Evolutionary conservation across 345 rosid genomes (phyloP), one percentile per base, ranked within the genome.

Genomic region (Cochlearia excelsa): DNA sequence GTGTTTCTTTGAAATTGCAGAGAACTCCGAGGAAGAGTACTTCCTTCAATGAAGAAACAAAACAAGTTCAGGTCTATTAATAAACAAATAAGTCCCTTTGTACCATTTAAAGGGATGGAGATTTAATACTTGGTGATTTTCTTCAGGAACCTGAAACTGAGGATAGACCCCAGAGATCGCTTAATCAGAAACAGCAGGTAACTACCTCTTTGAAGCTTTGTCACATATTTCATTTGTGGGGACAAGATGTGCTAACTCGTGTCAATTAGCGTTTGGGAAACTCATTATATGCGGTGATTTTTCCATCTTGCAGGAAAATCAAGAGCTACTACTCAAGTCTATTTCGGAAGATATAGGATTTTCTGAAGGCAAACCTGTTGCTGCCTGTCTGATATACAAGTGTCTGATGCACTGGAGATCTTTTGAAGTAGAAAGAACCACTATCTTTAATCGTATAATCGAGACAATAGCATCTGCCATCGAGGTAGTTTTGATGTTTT

Each of bases 171-270:
- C 97, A 81, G 70, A 93, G 78, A 66, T 83, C 90, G 54, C 97
- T 93, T 46, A 89, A 87, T 60, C 94, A 87, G 80, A 93, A 81
- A 79, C 99, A 93, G 78, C 95, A 78, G 97, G 99, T 84, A 56
- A 44, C 54, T 57, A 49, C 56, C 57, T 41, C 35, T 48, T 70
- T 38, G 42, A 57, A 63, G 30, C 47, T 23, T 58, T 46, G 34
- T 10, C 63, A 47, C 26, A 60, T 43, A 61, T 49, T 43, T 54
- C 10, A 48, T 26, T 11, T 50, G 39, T 54, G 9, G 42, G 6
- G 5, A 54, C 2, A 31, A 30, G 26, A 39, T 48, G 30, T 46
- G 4, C 23, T 53, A 27, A 30, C 46, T 58, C 40, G 45, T 62
- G 70, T 57, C 49, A 39, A 23, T 45, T 52, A 29, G 51, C 37